These are phyloP conservation scores for Talaromyces sp. DNA, from an alignment of 2,329 filamentous ascomycete species.

Conservation along the genomic window DNA sequence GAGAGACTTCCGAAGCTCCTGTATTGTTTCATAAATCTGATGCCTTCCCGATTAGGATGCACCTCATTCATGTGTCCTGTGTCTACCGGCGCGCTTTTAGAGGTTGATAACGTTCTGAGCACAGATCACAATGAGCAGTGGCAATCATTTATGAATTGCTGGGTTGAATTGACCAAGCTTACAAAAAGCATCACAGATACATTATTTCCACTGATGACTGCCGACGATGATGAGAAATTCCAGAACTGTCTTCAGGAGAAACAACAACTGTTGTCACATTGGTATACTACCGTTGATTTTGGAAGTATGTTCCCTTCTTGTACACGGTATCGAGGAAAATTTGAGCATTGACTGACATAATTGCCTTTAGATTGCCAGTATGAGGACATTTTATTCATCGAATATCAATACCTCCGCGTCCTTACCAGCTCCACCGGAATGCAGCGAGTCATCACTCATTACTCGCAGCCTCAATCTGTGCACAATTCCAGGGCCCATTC, in stretches of 20 bases:
- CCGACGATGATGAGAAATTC: not conserved
- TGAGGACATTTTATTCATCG: constrained; percentile 46
- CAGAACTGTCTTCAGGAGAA: not conserved
- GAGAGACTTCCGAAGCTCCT: not conserved
- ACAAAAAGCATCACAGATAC: constrained; percentile 52
- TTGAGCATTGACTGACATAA: not conserved
- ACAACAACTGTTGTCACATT: not conserved
- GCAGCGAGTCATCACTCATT: constrained; percentile 53
- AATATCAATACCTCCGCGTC: constrained; percentile 48
- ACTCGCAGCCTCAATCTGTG: constrained; percentile 32
- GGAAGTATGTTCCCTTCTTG: not conserved
- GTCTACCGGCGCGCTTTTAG: not conserved
- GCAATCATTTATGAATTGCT: constrained; percentile 36
- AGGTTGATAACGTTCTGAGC: not conserved
- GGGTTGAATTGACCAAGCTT: constrained; percentile 48
- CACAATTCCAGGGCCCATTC: constrained; percentile 26
- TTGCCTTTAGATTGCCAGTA: not conserved
- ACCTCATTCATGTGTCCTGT: not conserved
- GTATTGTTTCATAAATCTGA: not conserved
- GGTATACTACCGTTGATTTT: not conserved
- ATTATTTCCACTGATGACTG: constrained; percentile 42
- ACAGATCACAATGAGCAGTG: not conserved
- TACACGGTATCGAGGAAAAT: not conserved
- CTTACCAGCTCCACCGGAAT: constrained; percentile 49
- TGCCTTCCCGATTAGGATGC: not conserved